Base-by-base conservation (phyloP, 495 filamentous ascomycete genomes). In the Lindgomyces ingoldianus region DNA sequence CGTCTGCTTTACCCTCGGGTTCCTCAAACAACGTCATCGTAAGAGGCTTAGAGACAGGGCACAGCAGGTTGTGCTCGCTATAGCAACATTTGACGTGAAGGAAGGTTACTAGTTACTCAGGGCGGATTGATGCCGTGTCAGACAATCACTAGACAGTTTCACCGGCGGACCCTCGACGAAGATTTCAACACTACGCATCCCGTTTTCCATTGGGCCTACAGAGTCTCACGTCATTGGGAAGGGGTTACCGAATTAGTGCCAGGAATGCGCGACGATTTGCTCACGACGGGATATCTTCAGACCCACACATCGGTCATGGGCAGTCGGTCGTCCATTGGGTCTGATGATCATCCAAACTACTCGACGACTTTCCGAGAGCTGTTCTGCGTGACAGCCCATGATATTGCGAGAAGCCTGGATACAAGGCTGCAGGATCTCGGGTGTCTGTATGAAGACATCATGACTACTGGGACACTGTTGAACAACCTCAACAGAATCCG, bases 151-250 rank as follows among this genome's bases (percentile, higher is more conserved):
- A 87, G 87, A 62, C 82, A 87, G 24, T 95, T 90, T 67, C 74
- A 91, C 44, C 89, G 91, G 74, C 81, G 78, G 82, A 86, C 84
- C 1, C 87, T 89, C 62, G 83, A 90, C 55, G 91, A 96, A 52
- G 81, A 85, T 27, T 91, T 96, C 67, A 85, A 85, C 33, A 85
- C 87, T 42, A 82, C 83, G 14, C 91, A 96, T 70, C 85, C 89
- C 1, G 85, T 91, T 11, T 96, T 94, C 73, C 85, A 91, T 27
- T 96, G 92, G 92, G 83, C 91, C 48, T 95, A 89, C 72, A 83
- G 89, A 57, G 89, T 89, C 12, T 88, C 87, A 36, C 82, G 86
- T 22, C 84, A 90, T 72, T 96, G 92, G 92, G 70, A 74, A 6
- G 80, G 82, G 22, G 79, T 96, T 19, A 80, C 79, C 50, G 81